phyloP scores from a whole-genome alignment of 768 basidiomycete genomes.

The Termitomyces sp. region DNA sequence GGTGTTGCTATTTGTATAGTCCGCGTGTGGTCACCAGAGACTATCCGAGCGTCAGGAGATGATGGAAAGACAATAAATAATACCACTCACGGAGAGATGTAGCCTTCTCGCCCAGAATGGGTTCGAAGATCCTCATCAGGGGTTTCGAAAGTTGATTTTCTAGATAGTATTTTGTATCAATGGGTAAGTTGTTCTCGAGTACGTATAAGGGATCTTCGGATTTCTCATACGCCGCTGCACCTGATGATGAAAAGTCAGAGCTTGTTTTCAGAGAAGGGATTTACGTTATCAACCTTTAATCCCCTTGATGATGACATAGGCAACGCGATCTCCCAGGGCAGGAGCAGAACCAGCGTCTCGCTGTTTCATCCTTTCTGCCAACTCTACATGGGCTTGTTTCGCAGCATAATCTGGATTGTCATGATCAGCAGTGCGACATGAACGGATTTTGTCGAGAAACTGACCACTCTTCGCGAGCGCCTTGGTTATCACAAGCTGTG shows the following conservation, averaged over 20 bases:
- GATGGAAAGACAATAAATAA: background rate
- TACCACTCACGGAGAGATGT: constrained; percentile 66
- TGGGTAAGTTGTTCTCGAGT: constrained; percentile 95
- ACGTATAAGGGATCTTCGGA: constrained; percentile 98
- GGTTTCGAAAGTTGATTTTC: constrained; percentile 98
- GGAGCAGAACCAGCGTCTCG: constrained; percentile 98
- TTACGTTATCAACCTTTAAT: constrained; percentile 63
- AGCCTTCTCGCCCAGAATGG: constrained; percentile 92
- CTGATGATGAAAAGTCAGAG: constrained; percentile 30
- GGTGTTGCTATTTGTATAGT: constrained; percentile 96
- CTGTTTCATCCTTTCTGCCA: constrained; percentile 93
- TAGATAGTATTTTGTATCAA: constrained; percentile 97
- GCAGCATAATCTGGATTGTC: constrained; percentile 71
- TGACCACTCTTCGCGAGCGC: constrained; percentile 84
- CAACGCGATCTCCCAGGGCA: constrained; percentile 96
- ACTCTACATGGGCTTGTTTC: constrained; percentile 95
- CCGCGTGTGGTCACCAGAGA: constrained; percentile 94
- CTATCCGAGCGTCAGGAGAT: constrained; percentile 36
- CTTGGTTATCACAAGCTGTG: constrained; percentile 98
- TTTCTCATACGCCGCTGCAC: constrained; percentile 97
- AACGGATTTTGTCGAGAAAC: constrained; percentile 10
- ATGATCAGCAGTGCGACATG: background rate
- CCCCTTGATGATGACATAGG: constrained; percentile 97
- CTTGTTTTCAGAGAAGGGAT: background rate
- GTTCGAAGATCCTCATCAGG: constrained; percentile 96